A percentile compares a stretch with the other conserved stretches of the same genome.
Evolutionary conservation across 78 protist species (phyloP).

Genomic region (Isochrysis galbana): DNA sequence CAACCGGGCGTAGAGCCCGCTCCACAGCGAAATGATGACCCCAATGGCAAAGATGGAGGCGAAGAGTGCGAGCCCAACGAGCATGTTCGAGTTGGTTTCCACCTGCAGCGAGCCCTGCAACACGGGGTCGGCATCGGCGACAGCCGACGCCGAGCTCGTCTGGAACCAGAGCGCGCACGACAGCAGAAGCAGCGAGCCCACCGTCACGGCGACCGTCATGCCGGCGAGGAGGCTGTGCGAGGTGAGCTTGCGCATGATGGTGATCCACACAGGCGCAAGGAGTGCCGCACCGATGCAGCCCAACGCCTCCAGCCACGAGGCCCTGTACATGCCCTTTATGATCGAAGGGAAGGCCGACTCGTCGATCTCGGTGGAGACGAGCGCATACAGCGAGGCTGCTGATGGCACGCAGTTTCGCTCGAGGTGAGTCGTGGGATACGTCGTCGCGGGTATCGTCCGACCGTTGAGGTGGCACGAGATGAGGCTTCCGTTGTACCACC

Average conservation of each 20-base stretch:
- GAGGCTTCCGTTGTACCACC: not conserved
- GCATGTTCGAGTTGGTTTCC: not conserved
- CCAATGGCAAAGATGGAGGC: not conserved
- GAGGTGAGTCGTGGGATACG: not conserved
- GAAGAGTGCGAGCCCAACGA: not conserved
- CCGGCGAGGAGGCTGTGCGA: no score
- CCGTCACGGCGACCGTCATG: no score
- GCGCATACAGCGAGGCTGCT: not conserved
- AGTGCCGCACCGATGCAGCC: not conserved
- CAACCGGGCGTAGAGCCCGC: not conserved
- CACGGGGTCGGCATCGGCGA: not conserved
- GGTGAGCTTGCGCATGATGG: not conserved
- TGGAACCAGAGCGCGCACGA: not conserved
- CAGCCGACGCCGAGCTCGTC: not conserved
- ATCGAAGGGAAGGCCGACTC: not conserved
- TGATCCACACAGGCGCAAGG: not conserved
- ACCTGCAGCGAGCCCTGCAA: not conserved
- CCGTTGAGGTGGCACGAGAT: not conserved
- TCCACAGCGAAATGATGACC: not conserved
- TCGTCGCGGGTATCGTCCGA: not conserved
- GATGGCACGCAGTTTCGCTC: not conserved
- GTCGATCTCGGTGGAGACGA: not conserved
- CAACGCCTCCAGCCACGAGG: not conserved
- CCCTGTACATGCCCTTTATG: not conserved
- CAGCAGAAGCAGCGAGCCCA: no score